Evolutionary conservation across 1,139 yeast species (phyloP).

Genomic region (Lodderomyces metapsilosis): DNA sequence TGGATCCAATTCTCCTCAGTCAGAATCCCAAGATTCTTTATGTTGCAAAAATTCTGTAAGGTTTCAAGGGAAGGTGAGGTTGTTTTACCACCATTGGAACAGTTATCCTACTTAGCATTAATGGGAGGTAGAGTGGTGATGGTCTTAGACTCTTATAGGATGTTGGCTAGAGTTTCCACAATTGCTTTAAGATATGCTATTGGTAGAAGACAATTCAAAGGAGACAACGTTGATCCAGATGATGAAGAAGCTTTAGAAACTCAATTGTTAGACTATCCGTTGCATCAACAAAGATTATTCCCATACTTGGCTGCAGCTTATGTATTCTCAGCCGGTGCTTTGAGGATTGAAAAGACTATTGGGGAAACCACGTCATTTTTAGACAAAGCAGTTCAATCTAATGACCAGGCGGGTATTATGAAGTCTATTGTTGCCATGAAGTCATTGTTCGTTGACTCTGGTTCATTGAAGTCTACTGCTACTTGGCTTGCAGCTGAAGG

Average conservation of each 20-base stretch:
- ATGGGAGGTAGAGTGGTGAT: conserved; percentile 86
- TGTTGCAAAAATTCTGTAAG: conserved; percentile 79
- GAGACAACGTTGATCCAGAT: conserved; percentile 32
- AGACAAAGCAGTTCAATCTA: conserved; percentile 35
- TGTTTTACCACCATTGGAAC: conserved; percentile 76
- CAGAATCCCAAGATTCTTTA: conserved; percentile 75
- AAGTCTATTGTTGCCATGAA: conserved; percentile 41
- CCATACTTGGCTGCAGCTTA: conserved; percentile 82
- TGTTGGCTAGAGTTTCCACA: conserved; percentile 75
- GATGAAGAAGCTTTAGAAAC: conserved; percentile 41
- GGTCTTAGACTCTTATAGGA: conserved; percentile 82
- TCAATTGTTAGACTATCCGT: conserved; percentile 76
- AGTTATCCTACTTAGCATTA: conserved; percentile 81
- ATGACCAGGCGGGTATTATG: conserved; percentile 36
- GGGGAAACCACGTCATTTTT: conserved; percentile 35
- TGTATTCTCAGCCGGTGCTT: conserved; percentile 73
- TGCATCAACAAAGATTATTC: conserved; percentile 81
- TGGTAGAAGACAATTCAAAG: conserved; percentile 77
- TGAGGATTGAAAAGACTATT: conserved; percentile 55
- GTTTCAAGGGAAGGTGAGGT: conserved; percentile 72
- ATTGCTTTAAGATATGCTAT: conserved; percentile 88
- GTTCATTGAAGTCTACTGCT: conserved; percentile 47
- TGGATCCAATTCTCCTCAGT: conserved; percentile 90
- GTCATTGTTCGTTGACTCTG: conserved; percentile 47
- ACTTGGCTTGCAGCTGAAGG: conserved; percentile 50